Conservation (phyloP, 345 rosid genomes). For the Acer negundo region DNA sequence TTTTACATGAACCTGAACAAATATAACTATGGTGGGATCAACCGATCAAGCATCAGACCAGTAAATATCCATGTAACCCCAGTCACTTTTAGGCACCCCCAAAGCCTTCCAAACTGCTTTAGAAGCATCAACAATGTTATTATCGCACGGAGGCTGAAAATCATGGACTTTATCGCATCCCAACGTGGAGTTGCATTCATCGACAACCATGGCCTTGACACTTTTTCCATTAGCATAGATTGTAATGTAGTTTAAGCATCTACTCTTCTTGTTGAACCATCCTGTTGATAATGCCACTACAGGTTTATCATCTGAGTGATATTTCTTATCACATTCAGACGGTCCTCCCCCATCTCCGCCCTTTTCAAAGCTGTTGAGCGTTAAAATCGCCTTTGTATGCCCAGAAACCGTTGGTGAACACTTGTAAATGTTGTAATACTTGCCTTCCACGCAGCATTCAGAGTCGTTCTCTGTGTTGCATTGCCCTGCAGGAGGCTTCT, state of each 20-base stretch:
- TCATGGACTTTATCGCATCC: slow-evolving; percentile 30
- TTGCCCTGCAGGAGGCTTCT: slow-evolving; percentile 30
- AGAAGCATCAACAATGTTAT: slow-evolving; percentile 35
- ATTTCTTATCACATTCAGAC: slow-evolving; percentile 23
- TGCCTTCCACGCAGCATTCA: slow-evolving; percentile 31
- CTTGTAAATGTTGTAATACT: slow-evolving; percentile 25
- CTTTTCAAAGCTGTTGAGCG: slow-evolving; percentile 29
- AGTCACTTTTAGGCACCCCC: slow-evolving; percentile 20
- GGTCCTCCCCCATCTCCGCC: slow-evolving; percentile 27
- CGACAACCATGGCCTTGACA: slow-evolving; percentile 35
- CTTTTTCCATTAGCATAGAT: slow-evolving; percentile 28
- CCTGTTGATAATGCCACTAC: slow-evolving; percentile 33
- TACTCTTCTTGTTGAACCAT: slow-evolving; percentile 24
- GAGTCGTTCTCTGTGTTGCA: slow-evolving; percentile 33
- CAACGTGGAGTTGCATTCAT: slow-evolving; percentile 33
- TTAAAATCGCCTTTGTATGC: slow-evolving; percentile 26
- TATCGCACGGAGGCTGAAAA: slow-evolving; percentile 29
- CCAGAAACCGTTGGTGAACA: slow-evolving; percentile 21
- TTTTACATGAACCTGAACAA: no score
- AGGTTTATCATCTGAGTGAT: slow-evolving; percentile 15
- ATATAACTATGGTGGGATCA: no score
- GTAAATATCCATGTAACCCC: slow-evolving; percentile 31
- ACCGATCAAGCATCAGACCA: slow-evolving; percentile 35
- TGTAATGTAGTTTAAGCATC: slow-evolving; percentile 26
- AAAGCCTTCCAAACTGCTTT: slow-evolving; percentile 42